phyloP scores from a whole-genome alignment of 352 stramenopile genomes.

The Phytophthora podocarpi region DNA sequence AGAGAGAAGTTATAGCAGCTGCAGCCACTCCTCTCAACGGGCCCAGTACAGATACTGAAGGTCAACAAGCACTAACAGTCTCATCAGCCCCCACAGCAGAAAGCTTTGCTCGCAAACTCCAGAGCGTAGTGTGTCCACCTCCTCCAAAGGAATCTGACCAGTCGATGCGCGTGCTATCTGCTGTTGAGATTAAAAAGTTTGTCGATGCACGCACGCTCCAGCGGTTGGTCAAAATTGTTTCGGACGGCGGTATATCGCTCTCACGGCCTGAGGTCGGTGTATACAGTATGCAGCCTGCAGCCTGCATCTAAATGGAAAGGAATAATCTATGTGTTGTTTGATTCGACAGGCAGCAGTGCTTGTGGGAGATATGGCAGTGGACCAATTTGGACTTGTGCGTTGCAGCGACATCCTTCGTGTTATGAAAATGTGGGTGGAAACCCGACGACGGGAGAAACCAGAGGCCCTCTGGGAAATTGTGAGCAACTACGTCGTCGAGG shows the following conservation, averaged over 20 bases:
- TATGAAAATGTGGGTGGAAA: conserved; percentile 49
- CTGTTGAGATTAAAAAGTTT: conserved; percentile 39
- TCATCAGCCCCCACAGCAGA: conserved; percentile 19
- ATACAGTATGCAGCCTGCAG: not conserved
- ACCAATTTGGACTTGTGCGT: conserved; percentile 52
- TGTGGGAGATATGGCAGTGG: conserved; percentile 34
- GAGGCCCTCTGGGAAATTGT: conserved; percentile 46
- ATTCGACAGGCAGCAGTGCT: conserved; percentile 39
- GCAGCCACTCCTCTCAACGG: not conserved
- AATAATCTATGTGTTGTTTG: not conserved
- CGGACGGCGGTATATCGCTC: conserved; percentile 43
- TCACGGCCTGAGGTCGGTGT: conserved; percentile 36
- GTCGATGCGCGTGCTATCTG: conserved; percentile 18
- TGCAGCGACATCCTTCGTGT: conserved; percentile 56
- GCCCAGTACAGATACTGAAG: not conserved
- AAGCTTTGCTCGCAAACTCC: conserved; percentile 38
- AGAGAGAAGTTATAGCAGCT: not conserved
- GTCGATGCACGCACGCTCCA: conserved; percentile 48
- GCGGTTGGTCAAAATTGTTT: conserved; percentile 45
- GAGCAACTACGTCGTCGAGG: conserved; percentile 15
- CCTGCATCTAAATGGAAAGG: not conserved
- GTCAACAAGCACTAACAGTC: not conserved
- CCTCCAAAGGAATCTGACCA: conserved; percentile 11
- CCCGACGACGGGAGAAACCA: conserved; percentile 26
- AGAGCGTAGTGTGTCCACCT: conserved; percentile 32